Evolutionary conservation across 805 yeast genomes (phyloP).

Genomic region (Kockiozyma suomiensis): DNA sequence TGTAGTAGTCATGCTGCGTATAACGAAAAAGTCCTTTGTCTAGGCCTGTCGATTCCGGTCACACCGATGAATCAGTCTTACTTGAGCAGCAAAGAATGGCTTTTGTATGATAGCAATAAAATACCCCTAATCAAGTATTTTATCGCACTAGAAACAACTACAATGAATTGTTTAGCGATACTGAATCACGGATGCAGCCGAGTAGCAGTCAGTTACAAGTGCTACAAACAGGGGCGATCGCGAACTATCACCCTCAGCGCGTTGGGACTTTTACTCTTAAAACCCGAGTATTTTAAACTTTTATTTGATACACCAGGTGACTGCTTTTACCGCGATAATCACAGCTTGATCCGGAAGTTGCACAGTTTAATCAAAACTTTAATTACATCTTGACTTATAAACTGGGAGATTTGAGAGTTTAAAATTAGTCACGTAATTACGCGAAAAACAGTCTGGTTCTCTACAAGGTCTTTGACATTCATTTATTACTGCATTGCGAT

Average conservation of each 20-base stretch:
- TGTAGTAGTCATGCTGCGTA: constrained; percentile 11
- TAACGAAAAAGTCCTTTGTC: background rate
- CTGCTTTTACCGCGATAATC: too few species aligned
- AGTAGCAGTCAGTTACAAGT: background rate
- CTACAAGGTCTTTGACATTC: too few species aligned
- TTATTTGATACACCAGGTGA: too few species aligned
- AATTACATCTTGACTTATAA: too few species aligned
- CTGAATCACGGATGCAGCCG: background rate
- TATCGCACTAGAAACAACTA: too few species aligned
- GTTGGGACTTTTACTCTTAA: constrained; percentile 2
- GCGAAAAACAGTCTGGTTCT: too few species aligned
- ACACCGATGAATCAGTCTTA: background rate
- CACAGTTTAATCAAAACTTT: background rate
- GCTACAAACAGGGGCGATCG: background rate
- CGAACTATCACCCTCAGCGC: constrained; percentile 1
- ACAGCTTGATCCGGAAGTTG: background rate
- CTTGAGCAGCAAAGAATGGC: too few species aligned
- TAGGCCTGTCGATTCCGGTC: background rate
- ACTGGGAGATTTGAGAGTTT: background rate
- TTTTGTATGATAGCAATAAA: too few species aligned
- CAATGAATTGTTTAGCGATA: too few species aligned
- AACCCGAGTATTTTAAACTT: background rate
- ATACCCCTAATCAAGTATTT: too few species aligned
- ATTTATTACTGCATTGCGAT: too few species aligned
- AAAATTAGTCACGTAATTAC: background rate